Conservation (phyloP, 768 basidiomycete species). For the Phaeotremella fagi region DNA sequence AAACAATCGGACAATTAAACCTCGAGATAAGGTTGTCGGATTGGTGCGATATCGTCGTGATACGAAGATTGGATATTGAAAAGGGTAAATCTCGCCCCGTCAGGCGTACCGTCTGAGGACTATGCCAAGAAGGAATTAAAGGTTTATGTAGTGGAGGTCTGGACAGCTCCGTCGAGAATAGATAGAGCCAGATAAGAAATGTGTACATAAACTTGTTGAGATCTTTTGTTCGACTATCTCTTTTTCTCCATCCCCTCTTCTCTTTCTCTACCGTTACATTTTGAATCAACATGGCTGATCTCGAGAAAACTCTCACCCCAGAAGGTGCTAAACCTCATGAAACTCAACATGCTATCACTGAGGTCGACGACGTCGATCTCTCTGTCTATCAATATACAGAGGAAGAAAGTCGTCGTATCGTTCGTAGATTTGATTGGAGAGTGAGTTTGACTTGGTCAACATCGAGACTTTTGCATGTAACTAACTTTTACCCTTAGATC, state of each 20-base stretch:
- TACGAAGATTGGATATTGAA: too few relatives aligned
- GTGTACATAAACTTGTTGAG: too few relatives aligned
- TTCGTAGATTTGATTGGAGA: slow-evolving; percentile 14
- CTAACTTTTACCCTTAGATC: slow-evolving; percentile 1
- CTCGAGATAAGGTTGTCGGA: too few relatives aligned
- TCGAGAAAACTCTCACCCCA: not conserved
- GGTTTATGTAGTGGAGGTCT: too few relatives aligned
- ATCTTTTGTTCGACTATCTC: not conserved
- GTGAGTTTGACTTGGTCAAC: not conserved
- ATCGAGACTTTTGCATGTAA: not conserved
- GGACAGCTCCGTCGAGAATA: too few relatives aligned
- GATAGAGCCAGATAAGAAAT: too few relatives aligned
- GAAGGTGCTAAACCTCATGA: not conserved
- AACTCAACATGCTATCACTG: not conserved
- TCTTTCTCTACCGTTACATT: not conserved
- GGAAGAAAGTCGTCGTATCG: slow-evolving; percentile 11
- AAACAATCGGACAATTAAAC: too few relatives aligned
- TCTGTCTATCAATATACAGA: slow-evolving; percentile 16
- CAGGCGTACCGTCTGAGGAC: too few relatives aligned
- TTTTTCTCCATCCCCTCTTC: not conserved
- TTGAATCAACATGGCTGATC: not conserved
- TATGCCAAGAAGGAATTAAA: too few relatives aligned
- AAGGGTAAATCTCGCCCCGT: too few relatives aligned
- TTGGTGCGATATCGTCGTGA: too few relatives aligned
- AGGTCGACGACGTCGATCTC: slow-evolving; percentile 21